Evolutionary conservation across 306 rosid species (phyloP), one percentile per base, ranked within the genome.

Genomic region (Comarum palustre): DNA sequence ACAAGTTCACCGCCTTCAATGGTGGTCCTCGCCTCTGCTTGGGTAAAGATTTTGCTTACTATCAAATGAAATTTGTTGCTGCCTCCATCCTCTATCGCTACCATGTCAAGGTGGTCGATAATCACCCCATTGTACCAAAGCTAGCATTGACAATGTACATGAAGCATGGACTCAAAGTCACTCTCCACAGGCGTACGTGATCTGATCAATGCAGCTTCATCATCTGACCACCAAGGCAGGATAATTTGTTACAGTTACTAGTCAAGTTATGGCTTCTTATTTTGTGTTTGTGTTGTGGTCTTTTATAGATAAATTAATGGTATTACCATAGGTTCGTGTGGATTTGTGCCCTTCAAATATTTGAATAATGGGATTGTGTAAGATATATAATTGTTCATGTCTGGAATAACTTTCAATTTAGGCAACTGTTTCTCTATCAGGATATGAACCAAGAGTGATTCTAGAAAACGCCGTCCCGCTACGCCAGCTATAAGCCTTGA

Each of bases 21-120:
- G 98, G 97, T 8, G 98, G 98, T 13, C 98, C 98, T 25, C 84
- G 98, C 2, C 73, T 94, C 19, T 94, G 98, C 65, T 84, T 94
- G 72, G 98, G 98, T 59, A 89, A 86, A 77, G 97, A 94, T 69
- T 90, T 94, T 72, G 98, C 98, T 1, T 91, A 91, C 61, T 91
- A 89, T 43, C 98, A 94, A 15, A 94, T 94, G 98, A 91, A 91
- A 79, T 90, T 82, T 47, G 91, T 69, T 1, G 98, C 98, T 0
- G 92, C 97, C 5, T 89, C 89, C 36, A 82, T 91, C 82, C 82
- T 91, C n/a, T 68, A 32, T 46, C 83, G 78, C 9, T 90, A 91
- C 75, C 89, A 11, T 50, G 89, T 94, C 12, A 87, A 79, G 69
- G 91, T 94, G 64, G 88, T 68, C 17, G 43, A 77, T 32, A 59